A percentile compares a stretch with the other conserved stretches of the same genome.
Evolutionary conservation across 768 basidiomycete species (phyloP).

Genomic region (Rhodotorula babjevae): DNA sequence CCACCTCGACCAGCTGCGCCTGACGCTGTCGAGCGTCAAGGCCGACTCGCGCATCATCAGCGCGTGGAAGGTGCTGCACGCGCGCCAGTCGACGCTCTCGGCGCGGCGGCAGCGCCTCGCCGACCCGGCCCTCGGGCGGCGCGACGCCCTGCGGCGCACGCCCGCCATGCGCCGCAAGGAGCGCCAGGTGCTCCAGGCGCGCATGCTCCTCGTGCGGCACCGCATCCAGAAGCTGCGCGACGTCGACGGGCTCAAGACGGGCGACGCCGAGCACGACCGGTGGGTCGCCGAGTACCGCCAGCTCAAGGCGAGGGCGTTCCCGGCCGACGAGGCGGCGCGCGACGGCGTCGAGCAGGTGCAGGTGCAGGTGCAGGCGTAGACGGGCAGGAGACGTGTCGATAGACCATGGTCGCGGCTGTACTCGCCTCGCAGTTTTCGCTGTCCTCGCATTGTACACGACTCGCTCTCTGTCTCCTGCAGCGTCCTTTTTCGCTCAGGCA

Average conservation of each 20-base stretch:
- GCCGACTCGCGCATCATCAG: slow-evolving; percentile 18
- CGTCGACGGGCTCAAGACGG: slow-evolving; percentile 14
- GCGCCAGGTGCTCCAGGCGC: slow-evolving; percentile 19
- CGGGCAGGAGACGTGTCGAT: no score
- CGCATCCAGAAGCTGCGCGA: slow-evolving; percentile 17
- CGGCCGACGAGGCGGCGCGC: background rate
- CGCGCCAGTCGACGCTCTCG: slow-evolving; percentile 1
- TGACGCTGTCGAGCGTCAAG: slow-evolving; percentile 25
- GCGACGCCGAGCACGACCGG: slow-evolving; percentile 10
- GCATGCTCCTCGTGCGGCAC: slow-evolving; percentile 17
- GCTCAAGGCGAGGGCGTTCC: background rate
- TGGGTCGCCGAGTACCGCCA: background rate
- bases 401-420: no score
- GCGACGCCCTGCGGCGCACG: background rate
- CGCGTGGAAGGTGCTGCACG: slow-evolving; percentile 6
- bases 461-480: background rate
- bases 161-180: slow-evolving; percentile 15
- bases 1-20: slow-evolving; percentile 24
- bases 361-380: background rate
- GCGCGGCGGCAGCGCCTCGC: background rate
- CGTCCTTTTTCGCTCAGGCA: no score
- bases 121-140: background rate
- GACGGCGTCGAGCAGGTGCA: background rate
- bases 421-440: no score
- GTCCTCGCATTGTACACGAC: background rate